Base-by-base conservation (phyloP, 768 basidiomycete genomes). In the Chalciporus chontae region DNA sequence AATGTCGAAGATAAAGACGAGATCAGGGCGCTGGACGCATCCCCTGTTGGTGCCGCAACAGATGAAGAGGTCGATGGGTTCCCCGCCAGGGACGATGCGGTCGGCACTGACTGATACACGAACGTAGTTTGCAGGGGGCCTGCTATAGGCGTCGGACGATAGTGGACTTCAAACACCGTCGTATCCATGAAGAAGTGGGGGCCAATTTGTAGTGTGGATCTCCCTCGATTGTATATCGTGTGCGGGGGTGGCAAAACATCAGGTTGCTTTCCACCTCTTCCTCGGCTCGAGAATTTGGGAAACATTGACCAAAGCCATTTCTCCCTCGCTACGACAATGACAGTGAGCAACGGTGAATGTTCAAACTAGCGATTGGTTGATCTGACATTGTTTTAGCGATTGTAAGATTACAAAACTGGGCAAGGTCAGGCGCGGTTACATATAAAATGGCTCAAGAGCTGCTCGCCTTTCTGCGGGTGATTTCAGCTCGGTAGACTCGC, bases 131-230 rank as follows among this genome's bases (percentile, higher is more conserved):
- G 50, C 23, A 66, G 51, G 5, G 62, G n/a, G 31, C 59, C 59
- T 17, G 51, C 31, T 9, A 55, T 45, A 13, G 57, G 64, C n/a
- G 65, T 52, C 4, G 75, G 68, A 17, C 81, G 73, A 66, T 90
- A 90, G 60, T 83, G 77, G 8, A 86, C 84, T 67, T 91, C 87
- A 54, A 81, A 89, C 51, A 92, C 71, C 0, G 77, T 72, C 0
- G 87, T 89, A 19, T 83, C 79, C 29, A 71, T 61, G 58, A 91
- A 91, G 23, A 73, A 69, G 64, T 89, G 87, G 13, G 90, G 90
- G 5, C 89, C 90, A 27, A 92, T 80, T 57, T 80, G 75, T 32
- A 93, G 65, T 47, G 84, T 79, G 63, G 83, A 90, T 60, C 73
- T 79, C 40, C 87, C 87, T 31, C 84, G 74, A 27, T 73, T 73